Base-by-base conservation (phyloP, 2,329 filamentous ascomycete genomes). In the Ustilaginoidea virens region DNA sequence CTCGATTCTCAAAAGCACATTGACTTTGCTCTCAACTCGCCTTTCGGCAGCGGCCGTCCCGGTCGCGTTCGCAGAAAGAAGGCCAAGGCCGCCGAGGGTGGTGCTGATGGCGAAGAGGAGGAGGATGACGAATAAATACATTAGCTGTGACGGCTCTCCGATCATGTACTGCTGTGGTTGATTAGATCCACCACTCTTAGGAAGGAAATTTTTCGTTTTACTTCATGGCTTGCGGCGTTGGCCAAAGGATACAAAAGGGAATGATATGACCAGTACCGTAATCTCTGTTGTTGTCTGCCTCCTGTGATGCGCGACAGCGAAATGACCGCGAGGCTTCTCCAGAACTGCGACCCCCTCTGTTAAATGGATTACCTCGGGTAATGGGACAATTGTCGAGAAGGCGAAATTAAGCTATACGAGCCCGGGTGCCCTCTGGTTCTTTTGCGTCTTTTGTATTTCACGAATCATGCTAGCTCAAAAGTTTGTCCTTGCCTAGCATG, bases 1-100 rank as follows among this genome's bases (percentile, higher is more conserved):
- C 83, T 98, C 56, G 90, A 98, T 74, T 94, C 86, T 53, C 90
- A 98, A 79, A 98, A 98, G 82, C 90, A 98, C 80, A 96, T 98
- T 54, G 90, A 98, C 74, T 96, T 98, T 62, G 74, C 90, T 41
- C 76, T 98, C 45, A 92, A 79, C 66, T 96, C 87, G 58, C 87
- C 90, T 59, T 94, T 93, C 54, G 90, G 90, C 65, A 86, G 86
- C 60, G 90, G 90, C 58, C 86, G 90, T 52, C 83, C 85, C 52
- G 90, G 90, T 49, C 90, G 90, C 75, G 87, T 94, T 56, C 78
- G 83, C 65, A 92, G 90, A 75, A 98, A 96, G 90, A 98, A 96
- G 86, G 82, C 86, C 61, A 87, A 83, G 71, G 82, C 90, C 48
- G 83, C 85, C 39, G 83, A 92, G 68, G 78, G 77, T 61, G 78